Percentiles rank a stretch among this genome's conserved stretches.
Conservation (phyloP, 192 early-diverging fungal species). For the Dimargaris cristalligena region DNA sequence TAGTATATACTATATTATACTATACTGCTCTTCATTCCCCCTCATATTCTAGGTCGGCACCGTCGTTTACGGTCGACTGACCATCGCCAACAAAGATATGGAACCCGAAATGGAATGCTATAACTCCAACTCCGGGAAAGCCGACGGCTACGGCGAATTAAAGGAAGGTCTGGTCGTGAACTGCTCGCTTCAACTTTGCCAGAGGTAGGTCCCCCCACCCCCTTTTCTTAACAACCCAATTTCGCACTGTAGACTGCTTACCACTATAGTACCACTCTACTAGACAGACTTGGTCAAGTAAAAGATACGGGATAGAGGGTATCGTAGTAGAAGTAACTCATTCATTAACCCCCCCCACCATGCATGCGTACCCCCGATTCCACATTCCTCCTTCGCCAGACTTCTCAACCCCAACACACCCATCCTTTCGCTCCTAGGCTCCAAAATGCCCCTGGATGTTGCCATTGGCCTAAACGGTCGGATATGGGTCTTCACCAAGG, state of each 20-base stretch:
- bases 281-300: background rate
- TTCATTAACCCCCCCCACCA: constrained; percentile 1
- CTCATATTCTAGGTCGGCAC: constrained; percentile 33
- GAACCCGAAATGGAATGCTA: constrained; percentile 91
- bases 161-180: constrained; percentile 60
- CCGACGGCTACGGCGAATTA: constrained; percentile 84
- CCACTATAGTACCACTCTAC: background rate
- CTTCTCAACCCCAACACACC: constrained; percentile 51
- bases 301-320: background rate
- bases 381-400: constrained; percentile 26
- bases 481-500: constrained; percentile 73
- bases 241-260: too few species aligned
- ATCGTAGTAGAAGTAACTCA: background rate
- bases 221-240: too few species aligned
- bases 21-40: background rate
- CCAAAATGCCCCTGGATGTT: constrained; percentile 63
- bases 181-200: constrained; percentile 59
- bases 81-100: constrained; percentile 87
- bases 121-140: constrained; percentile 58
- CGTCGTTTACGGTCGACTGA: constrained; percentile 68
- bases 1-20: background rate
- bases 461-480: constrained; percentile 90
- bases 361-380: too few species aligned
- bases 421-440: constrained; percentile 51
- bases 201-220: background rate